Evolutionary conservation across 2,329 filamentous ascomycete species (phyloP).

Genomic region (Colletotrichum spinosum): DNA sequence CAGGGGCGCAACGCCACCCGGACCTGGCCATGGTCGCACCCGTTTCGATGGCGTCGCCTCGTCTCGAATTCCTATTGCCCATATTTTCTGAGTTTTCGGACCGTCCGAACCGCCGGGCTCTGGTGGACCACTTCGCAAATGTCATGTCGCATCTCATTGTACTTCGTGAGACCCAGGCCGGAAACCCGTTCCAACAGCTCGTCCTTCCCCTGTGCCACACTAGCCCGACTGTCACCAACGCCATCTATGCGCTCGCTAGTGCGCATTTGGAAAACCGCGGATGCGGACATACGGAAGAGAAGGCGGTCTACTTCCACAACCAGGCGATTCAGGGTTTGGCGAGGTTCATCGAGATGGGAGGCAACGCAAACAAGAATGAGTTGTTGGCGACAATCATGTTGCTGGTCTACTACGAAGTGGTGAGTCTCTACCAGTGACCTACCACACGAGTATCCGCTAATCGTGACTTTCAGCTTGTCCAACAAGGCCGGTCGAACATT

Average conservation of each 20-base stretch:
- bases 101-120: constrained; percentile 63
- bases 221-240: constrained; percentile 77
- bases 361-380: constrained; percentile 65
- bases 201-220: constrained; percentile 69
- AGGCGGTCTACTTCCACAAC: constrained; percentile 70
- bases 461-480: constrained; percentile 63
- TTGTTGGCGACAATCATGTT: constrained; percentile 71
- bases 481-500: constrained; percentile 69
- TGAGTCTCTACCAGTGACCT: constrained; percentile 48
- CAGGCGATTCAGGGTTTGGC: constrained; percentile 69
- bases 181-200: constrained; percentile 72
- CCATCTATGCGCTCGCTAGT: constrained; percentile 84
- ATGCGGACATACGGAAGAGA: constrained; percentile 56
- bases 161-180: constrained; percentile 68
- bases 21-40: constrained; percentile 48
- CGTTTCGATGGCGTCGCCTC: constrained; percentile 51
- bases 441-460: not conserved
- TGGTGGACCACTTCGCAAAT: constrained; percentile 73
- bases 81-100: constrained; percentile 69
- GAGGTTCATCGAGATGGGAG: constrained; percentile 65
- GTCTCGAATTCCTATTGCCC: constrained; percentile 64
- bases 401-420: constrained; percentile 73
- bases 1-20: constrained; percentile 35
- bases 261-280: constrained; percentile 82
- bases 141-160: constrained; percentile 74